Conservation (phyloP, 2,329 filamentous ascomycete species). For the Fusarium sp. region DNA sequence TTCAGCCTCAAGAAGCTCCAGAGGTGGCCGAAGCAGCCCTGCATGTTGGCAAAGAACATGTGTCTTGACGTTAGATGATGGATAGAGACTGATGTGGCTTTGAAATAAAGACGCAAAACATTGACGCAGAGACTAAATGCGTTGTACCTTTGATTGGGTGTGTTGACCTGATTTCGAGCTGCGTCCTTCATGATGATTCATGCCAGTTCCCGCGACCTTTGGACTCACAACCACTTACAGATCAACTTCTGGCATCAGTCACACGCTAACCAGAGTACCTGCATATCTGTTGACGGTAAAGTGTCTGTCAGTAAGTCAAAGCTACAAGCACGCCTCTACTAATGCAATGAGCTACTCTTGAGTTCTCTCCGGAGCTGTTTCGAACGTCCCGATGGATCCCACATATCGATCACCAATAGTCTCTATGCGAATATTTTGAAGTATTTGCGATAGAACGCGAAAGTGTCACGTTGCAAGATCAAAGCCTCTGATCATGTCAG, state of each 20-base stretch:
- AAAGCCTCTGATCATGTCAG: background rate
- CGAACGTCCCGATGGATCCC: constrained; percentile 8
- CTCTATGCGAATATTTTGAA: background rate
- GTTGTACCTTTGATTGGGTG: constrained; percentile 1
- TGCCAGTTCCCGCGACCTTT: constrained; percentile 4
- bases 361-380: background rate
- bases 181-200: constrained; percentile 10
- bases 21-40: background rate
- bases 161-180: background rate
- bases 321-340: background rate
- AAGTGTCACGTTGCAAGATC: background rate
- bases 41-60: background rate
- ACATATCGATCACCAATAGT: background rate
- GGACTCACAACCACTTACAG: constrained; percentile 3
- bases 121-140: background rate
- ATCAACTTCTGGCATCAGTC: background rate
- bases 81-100: background rate
- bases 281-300: background rate
- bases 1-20: constrained; percentile 14
- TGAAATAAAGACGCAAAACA: background rate
- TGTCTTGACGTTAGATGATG: background rate
- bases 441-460: background rate
- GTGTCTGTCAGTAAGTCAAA: background rate
- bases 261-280: background rate
- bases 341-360: background rate